Evolutionary conservation across 2,329 filamentous ascomycete genomes (phyloP).

Genomic region (Celoporthe dispersa): DNA sequence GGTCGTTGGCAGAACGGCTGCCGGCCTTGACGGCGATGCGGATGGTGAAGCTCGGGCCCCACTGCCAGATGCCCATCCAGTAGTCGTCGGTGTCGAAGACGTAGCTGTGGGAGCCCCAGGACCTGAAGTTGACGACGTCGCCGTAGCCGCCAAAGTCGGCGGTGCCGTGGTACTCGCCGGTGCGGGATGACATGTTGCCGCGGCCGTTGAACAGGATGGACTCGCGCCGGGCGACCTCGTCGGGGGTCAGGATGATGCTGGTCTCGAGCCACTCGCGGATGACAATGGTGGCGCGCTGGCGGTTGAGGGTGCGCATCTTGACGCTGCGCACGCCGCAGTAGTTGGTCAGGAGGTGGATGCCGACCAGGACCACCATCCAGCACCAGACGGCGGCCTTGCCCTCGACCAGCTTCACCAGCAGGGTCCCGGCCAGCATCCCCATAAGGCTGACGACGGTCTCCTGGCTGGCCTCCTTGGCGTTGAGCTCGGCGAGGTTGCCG

Average conservation of each 20-base stretch:
- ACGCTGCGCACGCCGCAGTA: conserved; percentile 85
- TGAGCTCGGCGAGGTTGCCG: conserved; percentile 89
- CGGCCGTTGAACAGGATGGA: conserved; percentile 63
- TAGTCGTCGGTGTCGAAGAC: conserved; percentile 54
- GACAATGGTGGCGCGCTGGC: conserved; percentile 82
- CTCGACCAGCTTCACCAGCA: conserved; percentile 78
- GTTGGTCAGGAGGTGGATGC: conserved; percentile 81
- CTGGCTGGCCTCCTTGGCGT: conserved; percentile 93
- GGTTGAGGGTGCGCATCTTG: conserved; percentile 81
- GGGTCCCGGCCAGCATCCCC: conserved; percentile 82
- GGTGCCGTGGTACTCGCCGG: conserved; percentile 39
- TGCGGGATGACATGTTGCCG: conserved; percentile 48
- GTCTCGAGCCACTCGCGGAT: conserved; percentile 62
- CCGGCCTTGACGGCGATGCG: conserved; percentile 62
- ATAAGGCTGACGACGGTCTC: conserved; percentile 90
- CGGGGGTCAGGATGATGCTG: conserved; percentile 62
- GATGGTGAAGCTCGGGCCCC: conserved; percentile 54
- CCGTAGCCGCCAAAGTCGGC: conserved; percentile 46
- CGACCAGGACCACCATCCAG: conserved; percentile 72
- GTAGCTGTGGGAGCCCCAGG: conserved; percentile 41
- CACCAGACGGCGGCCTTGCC: conserved; percentile 74
- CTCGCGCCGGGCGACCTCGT: conserved; percentile 67
- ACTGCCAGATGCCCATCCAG: conserved; percentile 61
- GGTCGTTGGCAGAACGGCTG: conserved; percentile 40
- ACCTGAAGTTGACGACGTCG: conserved; percentile 40